phyloP scores from a whole-genome alignment of 176 grass and related monocot species.

The Elymus sibiricus region DNA sequence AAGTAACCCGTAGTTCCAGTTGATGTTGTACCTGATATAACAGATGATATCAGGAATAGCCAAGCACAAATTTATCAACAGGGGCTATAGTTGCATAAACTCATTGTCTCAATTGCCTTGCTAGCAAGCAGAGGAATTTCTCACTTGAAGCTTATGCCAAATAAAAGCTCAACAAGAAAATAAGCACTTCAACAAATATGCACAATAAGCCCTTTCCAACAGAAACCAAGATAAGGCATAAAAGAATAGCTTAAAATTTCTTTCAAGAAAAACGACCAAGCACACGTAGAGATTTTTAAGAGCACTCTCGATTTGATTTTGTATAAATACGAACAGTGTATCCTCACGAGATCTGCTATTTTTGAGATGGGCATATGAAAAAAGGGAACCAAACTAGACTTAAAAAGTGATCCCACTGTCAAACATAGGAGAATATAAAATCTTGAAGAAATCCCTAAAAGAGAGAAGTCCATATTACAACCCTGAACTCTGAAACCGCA shows the following conservation, averaged over 20 bases:
- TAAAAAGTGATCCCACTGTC: not conserved
- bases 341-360: not conserved
- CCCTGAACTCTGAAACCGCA: too few species aligned
- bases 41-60: slow-evolving; percentile 3
- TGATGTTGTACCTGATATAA: slow-evolving; percentile 71
- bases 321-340: not conserved
- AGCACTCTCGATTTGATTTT: not conserved
- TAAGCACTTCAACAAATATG: not conserved
- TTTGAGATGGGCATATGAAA: not conserved
- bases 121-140: not conserved
- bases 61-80: not conserved
- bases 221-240: not conserved
- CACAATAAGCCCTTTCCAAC: not conserved
- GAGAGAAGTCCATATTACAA: not conserved
- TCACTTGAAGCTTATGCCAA: not conserved
- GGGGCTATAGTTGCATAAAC: not conserved
- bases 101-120: not conserved
- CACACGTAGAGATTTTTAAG: not conserved
- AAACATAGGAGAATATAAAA: not conserved
- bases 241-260: not conserved
- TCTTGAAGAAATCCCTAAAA: not conserved
- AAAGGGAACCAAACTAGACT: not conserved
- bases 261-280: not conserved
- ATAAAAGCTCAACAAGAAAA: not conserved
- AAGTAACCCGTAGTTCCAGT: slow-evolving; percentile 94